These are phyloP conservation scores for Fusarium proliferatum DNA, from an alignment of 2,329 filamentous ascomycete species.

Conservation along the genomic window DNA sequence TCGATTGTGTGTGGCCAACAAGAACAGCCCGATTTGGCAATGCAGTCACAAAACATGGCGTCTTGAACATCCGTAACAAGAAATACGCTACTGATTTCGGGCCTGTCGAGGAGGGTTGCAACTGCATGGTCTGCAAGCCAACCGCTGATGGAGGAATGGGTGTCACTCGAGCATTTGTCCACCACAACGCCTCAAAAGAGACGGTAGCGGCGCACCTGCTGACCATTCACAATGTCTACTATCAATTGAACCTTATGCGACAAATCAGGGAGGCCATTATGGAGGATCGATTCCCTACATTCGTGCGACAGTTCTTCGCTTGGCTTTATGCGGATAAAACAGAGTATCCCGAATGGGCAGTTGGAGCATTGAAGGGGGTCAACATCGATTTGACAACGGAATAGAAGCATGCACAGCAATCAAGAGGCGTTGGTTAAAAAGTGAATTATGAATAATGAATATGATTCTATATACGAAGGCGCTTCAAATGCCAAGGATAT, in stretches of 20 bases:
- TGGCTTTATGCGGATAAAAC: constrained; percentile 71
- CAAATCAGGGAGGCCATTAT: constrained; percentile 80
- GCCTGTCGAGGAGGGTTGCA: constrained; percentile 85
- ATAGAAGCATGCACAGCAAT: constrained; percentile 16
- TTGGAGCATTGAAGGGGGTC: constrained; percentile 81
- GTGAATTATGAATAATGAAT: constrained; percentile 27
- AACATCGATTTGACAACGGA: constrained; percentile 70
- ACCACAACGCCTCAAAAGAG: constrained; percentile 94
- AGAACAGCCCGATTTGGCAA: constrained; percentile 96
- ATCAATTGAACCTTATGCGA: constrained; percentile 86
- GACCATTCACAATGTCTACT: constrained; percentile 96
- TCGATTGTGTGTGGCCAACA: constrained; percentile 99
- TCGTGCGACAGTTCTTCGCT: constrained; percentile 81
- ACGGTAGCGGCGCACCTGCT: constrained; percentile 87
- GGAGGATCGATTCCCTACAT: constrained; percentile 82
- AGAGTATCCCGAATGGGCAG: constrained; percentile 85
- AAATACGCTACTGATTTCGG: constrained; percentile 82
- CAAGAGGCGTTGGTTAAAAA: constrained; percentile 16
- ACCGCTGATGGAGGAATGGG: constrained; percentile 76
- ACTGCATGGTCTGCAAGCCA: constrained; percentile 80
- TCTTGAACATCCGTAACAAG: constrained; percentile 85
- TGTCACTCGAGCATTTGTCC: constrained; percentile 87
- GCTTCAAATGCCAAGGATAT: constrained; percentile 23
- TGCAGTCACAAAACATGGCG: constrained; percentile 82
- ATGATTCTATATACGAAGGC: constrained; percentile 39